Conservation (phyloP, 768 basidiomycete species). For the Suillus occidentalis region DNA sequence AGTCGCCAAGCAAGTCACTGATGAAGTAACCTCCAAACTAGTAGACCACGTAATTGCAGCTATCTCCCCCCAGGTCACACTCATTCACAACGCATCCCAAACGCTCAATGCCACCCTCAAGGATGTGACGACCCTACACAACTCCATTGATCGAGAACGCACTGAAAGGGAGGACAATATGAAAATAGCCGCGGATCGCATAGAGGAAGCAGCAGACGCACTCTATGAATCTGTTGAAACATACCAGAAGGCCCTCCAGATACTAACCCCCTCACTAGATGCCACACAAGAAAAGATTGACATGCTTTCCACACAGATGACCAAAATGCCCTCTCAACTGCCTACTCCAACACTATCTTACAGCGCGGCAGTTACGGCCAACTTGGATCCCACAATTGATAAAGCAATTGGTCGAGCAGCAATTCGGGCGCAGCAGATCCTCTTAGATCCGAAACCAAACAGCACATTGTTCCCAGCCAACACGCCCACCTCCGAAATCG, state of each 20-base stretch:
- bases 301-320: background rate
- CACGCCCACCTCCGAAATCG: background rate
- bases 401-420: background rate
- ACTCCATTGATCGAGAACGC: background rate
- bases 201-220: background rate
- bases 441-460: background rate
- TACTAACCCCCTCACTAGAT: background rate
- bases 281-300: background rate
- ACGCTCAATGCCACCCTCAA: background rate
- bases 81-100: background rate
- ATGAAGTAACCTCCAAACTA: background rate
- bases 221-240: background rate
- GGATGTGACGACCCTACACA: background rate
- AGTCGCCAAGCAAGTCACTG: background rate
- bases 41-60: background rate
- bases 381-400: background rate
- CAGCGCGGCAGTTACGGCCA: background rate
- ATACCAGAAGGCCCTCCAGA: background rate
- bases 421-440: background rate
- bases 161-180: background rate
- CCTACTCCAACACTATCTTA: background rate
- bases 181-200: rapidly evolving
- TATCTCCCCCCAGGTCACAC: background rate
- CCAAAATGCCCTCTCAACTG: background rate
- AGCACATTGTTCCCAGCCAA: background rate